Evolutionary conservation across 192 early-diverging fungal genomes (phyloP).

Genomic region (Mortierella antarctica): DNA sequence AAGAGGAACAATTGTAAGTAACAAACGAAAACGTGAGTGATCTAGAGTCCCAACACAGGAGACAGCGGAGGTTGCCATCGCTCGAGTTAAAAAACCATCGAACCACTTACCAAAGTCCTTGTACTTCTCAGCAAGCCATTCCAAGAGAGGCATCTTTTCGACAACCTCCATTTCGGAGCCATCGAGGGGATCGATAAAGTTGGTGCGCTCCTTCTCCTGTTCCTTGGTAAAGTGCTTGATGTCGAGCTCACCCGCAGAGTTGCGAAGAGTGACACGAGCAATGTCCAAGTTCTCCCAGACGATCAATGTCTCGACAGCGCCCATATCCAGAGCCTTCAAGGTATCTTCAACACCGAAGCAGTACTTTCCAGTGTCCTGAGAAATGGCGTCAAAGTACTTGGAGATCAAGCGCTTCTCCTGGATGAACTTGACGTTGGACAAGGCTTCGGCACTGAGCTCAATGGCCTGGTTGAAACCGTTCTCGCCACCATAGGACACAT

Average conservation of each 20-base stretch:
- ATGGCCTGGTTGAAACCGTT: slow-evolving; percentile 99
- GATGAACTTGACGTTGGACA: slow-evolving; percentile 98
- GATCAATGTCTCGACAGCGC: slow-evolving; percentile 99
- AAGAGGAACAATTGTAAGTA: background rate
- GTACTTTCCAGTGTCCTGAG: slow-evolving; percentile 95
- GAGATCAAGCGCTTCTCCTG: slow-evolving; percentile 98
- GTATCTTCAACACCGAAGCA: slow-evolving; percentile 97
- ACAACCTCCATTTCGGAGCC: slow-evolving; percentile 86
- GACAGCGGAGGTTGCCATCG: background rate
- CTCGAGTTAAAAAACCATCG: background rate
- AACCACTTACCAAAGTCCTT: slow-evolving; percentile 83
- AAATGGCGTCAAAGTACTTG: slow-evolving; percentile 98
- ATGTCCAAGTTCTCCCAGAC: slow-evolving; percentile 96
- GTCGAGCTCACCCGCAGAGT: slow-evolving; percentile 68
- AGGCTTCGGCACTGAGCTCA: slow-evolving; percentile 87
- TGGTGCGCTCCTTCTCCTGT: slow-evolving; percentile 83
- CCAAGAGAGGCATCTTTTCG: slow-evolving; percentile 84
- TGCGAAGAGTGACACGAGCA: slow-evolving; percentile 81
- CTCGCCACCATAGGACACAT: slow-evolving; percentile 99
- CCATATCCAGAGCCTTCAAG: slow-evolving; percentile 93
- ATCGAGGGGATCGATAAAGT: slow-evolving; percentile 75
- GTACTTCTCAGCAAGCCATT: slow-evolving; percentile 99
- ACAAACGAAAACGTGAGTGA: background rate
- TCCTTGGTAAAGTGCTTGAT: slow-evolving; percentile 84
- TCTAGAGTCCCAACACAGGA: background rate